phyloP scores from a whole-genome alignment of 768 basidiomycete genomes.

The Kwoniella dejecticola region DNA sequence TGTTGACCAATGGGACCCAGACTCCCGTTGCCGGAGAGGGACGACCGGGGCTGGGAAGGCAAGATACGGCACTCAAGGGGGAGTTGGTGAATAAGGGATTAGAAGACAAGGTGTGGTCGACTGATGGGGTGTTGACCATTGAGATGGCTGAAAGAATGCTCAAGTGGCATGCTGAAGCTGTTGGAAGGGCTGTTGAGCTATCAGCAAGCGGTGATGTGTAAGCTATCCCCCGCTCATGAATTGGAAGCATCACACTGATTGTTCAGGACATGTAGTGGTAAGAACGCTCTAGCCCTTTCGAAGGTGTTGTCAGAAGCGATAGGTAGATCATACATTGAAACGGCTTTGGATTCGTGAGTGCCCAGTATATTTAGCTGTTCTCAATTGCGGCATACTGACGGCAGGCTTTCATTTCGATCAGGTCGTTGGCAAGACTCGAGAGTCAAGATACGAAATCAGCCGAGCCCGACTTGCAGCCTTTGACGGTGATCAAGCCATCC shows the following conservation, averaged over 20 bases:
- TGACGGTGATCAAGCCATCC: constrained; percentile 68
- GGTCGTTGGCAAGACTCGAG: constrained; percentile 72
- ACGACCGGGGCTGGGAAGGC: constrained; percentile 22
- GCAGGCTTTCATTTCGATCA: too few species aligned
- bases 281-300: constrained; percentile 80
- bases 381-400: too few species aligned
- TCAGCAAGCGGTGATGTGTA: constrained; percentile 80
- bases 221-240: constrained; percentile 51
- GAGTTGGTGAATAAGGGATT: constrained; percentile 34
- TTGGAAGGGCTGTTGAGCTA: constrained; percentile 90
- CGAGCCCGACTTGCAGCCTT: constrained; percentile 74
- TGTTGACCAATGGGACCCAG: constrained; percentile 55
- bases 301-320: constrained; percentile 85
- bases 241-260: neutral
- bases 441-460: constrained; percentile 66
- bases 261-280: constrained; percentile 63
- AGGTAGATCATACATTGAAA: constrained; percentile 79
- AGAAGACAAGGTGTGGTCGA: constrained; percentile 74
- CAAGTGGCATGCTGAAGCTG: constrained; percentile 96
- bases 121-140: constrained; percentile 77
- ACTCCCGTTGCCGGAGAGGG: constrained; percentile 19
- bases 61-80: constrained; percentile 27
- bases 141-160: constrained; percentile 85
- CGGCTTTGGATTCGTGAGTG: constrained; percentile 86
- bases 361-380: neutral